Percentiles rank a stretch among this genome's conserved stretches.
Evolutionary conservation across 2,329 filamentous ascomycete genomes (phyloP).

Genomic region (Claviceps paspali): DNA sequence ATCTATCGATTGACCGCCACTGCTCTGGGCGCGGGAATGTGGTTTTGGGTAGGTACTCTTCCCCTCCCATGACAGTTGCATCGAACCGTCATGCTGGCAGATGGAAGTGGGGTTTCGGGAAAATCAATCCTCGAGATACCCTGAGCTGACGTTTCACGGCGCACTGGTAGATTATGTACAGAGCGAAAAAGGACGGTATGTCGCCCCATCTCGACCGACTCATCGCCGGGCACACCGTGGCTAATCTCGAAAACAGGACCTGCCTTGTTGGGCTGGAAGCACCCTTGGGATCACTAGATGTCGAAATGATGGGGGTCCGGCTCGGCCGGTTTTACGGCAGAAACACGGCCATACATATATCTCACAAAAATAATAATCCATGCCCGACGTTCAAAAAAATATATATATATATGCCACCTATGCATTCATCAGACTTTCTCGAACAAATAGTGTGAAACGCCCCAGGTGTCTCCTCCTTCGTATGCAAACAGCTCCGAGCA

Average conservation of each 20-base stretch:
- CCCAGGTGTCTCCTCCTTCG: slow-evolving; percentile 51
- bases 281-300: slow-evolving; percentile 83
- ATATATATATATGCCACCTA: too few species aligned
- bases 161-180: slow-evolving; percentile 65
- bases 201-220: too few species aligned
- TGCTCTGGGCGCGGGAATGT: slow-evolving; percentile 87
- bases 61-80: too few species aligned
- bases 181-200: slow-evolving; percentile 84
- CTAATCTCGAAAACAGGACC: slow-evolving; percentile 43
- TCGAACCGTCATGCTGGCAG: too few species aligned
- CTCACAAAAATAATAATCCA: not conserved
- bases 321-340: not conserved
- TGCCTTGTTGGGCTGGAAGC: slow-evolving; percentile 80
- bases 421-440: slow-evolving; percentile 40
- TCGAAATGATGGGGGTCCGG: too few species aligned
- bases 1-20: slow-evolving; percentile 79
- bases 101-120: too few species aligned
- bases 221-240: too few species aligned
- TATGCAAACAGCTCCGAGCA: slow-evolving; percentile 56
- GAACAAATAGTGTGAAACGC: slow-evolving; percentile 51
- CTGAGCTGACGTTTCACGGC: not conserved
- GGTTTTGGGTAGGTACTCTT: slow-evolving; percentile 73
- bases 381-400: not conserved
- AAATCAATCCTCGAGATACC: not conserved
- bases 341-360: slow-evolving; percentile 1